Evolutionary conservation across 352 stramenopile species (phyloP).

Genomic region (Phytophthora lateralis): DNA sequence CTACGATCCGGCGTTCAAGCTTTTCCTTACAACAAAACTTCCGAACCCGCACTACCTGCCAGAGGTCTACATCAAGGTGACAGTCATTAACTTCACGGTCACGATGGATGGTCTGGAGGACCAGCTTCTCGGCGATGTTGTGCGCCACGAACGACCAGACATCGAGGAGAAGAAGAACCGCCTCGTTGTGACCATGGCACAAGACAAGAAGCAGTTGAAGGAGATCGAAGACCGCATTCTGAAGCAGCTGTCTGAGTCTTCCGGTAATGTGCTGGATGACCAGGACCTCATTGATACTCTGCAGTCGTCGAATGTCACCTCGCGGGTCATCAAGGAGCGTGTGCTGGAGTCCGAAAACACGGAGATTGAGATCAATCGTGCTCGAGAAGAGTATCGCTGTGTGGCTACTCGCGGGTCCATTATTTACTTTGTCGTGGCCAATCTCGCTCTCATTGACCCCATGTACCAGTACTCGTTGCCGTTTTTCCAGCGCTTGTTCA

Average conservation of each 20-base stretch:
- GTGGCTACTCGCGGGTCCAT: constrained; percentile 92
- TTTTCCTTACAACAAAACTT: constrained; percentile 94
- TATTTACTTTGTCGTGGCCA: constrained; percentile 95
- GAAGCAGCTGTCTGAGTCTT: constrained; percentile 90
- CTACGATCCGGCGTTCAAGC: constrained; percentile 91
- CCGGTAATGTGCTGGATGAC: constrained; percentile 94
- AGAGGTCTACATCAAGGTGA: constrained; percentile 97
- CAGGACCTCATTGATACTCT: constrained; percentile 89
- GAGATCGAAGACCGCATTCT: constrained; percentile 94
- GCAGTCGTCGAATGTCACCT: constrained; percentile 87
- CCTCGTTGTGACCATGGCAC: constrained; percentile 92
- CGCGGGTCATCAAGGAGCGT: constrained; percentile 88
- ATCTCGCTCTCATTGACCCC: constrained; percentile 91
- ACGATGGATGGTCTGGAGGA: constrained; percentile 94
- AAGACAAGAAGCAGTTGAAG: constrained; percentile 93
- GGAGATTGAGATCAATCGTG: constrained; percentile 90
- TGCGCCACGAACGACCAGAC: constrained; percentile 91
- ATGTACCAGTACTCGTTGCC: constrained; percentile 97
- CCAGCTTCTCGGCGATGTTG: constrained; percentile 92
- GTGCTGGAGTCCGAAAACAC: constrained; percentile 92
- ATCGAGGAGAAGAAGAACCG: constrained; percentile 95
- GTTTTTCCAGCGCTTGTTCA: constrained; percentile 93
- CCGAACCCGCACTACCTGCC: constrained; percentile 95
- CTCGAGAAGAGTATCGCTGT: constrained; percentile 90
- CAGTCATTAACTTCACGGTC: constrained; percentile 96